Conservation (phyloP, 768 basidiomycete genomes). For the Leccinum ochraceum region DNA sequence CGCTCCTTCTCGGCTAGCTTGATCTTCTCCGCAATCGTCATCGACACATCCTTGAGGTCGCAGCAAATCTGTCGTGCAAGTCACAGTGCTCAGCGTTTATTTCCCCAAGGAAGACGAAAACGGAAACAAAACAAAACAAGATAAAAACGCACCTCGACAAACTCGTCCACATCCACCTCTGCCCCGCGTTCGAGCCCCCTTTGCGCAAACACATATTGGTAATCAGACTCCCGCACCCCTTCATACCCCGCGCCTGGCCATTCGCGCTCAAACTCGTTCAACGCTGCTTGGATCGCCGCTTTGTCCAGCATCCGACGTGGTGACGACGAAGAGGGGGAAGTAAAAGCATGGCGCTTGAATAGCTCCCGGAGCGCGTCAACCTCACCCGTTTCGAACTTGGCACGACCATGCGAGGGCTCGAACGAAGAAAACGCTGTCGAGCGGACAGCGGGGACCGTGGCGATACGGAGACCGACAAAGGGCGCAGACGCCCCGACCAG, state of each 20-base stretch:
- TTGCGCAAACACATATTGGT: conserved; percentile 73
- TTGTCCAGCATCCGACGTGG: conserved; percentile 38
- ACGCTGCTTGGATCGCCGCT: conserved; percentile 41
- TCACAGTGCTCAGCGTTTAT: background rate
- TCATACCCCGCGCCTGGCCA: conserved; percentile 52
- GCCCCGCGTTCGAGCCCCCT: conserved; percentile 62
- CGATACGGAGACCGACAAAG: background rate
- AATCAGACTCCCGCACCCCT: conserved; percentile 58
- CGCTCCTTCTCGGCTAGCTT: conserved; percentile 38
- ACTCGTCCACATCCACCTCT: conserved; percentile 78
- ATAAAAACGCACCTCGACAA: conserved; percentile 68
- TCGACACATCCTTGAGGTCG: conserved; percentile 64
- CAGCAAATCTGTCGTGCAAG: conserved; percentile 59
- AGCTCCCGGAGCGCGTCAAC: conserved; percentile 42
- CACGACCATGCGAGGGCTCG: conserved; percentile 42
- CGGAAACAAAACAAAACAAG: background rate
- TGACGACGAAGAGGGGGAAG: background rate
- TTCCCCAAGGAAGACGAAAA: background rate
- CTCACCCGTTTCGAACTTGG: conserved; percentile 56
- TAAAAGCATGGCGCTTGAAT: conserved; percentile 30
- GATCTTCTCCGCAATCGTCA: conserved; percentile 38
- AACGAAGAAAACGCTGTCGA: conserved; percentile 13
- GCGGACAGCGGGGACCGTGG: background rate
- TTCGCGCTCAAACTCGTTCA: conserved; percentile 43
- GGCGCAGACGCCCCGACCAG: conserved; percentile 7